These are phyloP conservation scores for Lachnellula hyalina DNA, from an alignment of 2,329 filamentous ascomycete species.

Conservation along the genomic window DNA sequence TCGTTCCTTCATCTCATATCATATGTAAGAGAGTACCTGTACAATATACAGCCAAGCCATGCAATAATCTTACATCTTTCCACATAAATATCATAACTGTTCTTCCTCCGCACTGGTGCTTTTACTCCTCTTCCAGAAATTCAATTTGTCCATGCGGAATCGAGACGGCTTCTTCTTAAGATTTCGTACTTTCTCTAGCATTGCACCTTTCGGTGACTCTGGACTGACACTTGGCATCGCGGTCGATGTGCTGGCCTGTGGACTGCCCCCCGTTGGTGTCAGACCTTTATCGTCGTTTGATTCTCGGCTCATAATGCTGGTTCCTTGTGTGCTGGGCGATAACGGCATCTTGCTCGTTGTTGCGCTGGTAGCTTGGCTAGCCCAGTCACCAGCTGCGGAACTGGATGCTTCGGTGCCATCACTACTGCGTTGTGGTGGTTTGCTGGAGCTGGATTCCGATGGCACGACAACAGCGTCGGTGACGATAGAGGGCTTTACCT, in stretches of 20 bases:
- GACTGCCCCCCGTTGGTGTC: slow-evolving; percentile 13
- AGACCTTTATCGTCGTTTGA: slow-evolving; percentile 8
- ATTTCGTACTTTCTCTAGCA: slow-evolving; percentile 42
- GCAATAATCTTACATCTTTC: no score
- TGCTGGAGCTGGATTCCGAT: slow-evolving; percentile 7
- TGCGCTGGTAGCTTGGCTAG: slow-evolving; percentile 57
- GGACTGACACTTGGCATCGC: slow-evolving; percentile 16
- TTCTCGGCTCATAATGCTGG: slow-evolving; percentile 56
- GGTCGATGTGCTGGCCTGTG: slow-evolving; percentile 23
- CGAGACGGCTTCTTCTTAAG: slow-evolving; percentile 59
- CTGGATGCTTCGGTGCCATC: slow-evolving; percentile 58
- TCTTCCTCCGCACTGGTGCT: slow-evolving; percentile 20
- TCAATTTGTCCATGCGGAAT: slow-evolving; percentile 51
- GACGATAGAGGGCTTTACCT: slow-evolving; percentile 19
- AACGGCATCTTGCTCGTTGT: slow-evolving; percentile 60
- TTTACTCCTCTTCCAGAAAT: slow-evolving; percentile 31
- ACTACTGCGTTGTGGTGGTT: slow-evolving; percentile 46
- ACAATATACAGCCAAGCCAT: no score
- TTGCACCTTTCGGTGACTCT: slow-evolving; percentile 31
- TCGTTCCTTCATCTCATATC: no score
- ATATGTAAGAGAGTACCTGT: no score
- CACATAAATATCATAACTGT: no score
- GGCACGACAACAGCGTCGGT: slow-evolving; percentile 25
- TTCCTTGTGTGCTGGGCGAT: slow-evolving; percentile 60
- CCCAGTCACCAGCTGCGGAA: slow-evolving; percentile 54